phyloP scores from a whole-genome alignment of 148 eudicot genomes.

The Chenopodium quinoa region DNA sequence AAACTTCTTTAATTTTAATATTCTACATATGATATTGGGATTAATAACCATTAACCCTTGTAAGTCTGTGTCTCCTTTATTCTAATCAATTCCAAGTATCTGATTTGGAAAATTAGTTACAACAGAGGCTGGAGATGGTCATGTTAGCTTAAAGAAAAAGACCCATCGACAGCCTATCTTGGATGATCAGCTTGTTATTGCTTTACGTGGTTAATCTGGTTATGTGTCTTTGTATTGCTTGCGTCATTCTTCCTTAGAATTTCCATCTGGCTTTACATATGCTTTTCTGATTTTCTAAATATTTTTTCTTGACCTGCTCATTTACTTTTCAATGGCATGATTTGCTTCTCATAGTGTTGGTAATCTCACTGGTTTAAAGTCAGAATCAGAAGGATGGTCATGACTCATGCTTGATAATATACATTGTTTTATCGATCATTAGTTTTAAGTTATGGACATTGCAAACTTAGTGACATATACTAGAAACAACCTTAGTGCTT shows the following conservation, averaged over 20 bases:
- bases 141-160: not conserved
- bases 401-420: not conserved
- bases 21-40: not conserved
- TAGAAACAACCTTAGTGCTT: not conserved
- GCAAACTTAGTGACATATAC: not conserved
- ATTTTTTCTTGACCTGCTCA: not conserved
- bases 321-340: not conserved
- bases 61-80: not conserved
- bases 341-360: not conserved
- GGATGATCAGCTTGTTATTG: not conserved
- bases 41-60: not conserved
- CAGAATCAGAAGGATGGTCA: not conserved
- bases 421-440: too few relatives aligned
- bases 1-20: not conserved
- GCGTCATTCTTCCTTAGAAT: not conserved
- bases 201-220: too few relatives aligned
- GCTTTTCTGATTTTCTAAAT: not conserved
- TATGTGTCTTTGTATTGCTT: not conserved
- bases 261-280: conserved; percentile 3
- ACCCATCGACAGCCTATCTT: not conserved
- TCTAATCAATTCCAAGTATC: not conserved
- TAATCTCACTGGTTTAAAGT: not conserved
- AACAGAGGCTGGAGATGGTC: not conserved
- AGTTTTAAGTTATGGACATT: too few relatives aligned
- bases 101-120: not conserved